Conservation (phyloP, 768 basidiomycete species). For the Suillus subaureus region DNA sequence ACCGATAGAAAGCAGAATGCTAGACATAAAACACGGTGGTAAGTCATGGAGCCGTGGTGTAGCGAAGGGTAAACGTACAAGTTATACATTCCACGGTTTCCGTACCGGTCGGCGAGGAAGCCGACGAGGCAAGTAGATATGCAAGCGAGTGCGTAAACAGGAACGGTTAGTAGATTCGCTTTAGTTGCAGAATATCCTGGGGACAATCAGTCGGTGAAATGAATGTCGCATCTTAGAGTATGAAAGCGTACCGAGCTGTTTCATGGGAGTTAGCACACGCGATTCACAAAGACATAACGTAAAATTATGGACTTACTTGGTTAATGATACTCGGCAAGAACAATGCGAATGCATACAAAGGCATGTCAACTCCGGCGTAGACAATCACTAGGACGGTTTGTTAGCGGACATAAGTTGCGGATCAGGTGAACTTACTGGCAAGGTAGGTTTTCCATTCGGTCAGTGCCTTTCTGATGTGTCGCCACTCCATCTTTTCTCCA, state of each 20-base stretch:
- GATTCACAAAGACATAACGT: not conserved
- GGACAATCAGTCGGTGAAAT: slow-evolving; percentile 5
- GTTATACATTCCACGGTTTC: slow-evolving; percentile 63
- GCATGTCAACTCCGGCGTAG: slow-evolving; percentile 60
- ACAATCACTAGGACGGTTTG: slow-evolving; percentile 47
- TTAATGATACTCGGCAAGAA: slow-evolving; percentile 82
- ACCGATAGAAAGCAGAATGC: slow-evolving; percentile 32
- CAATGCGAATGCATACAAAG: slow-evolving; percentile 75
- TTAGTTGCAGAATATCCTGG: slow-evolving; percentile 67
- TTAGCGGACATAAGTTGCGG: not conserved
- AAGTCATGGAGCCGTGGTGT: slow-evolving; percentile 26
- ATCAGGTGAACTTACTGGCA: slow-evolving; percentile 16
- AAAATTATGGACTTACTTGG: slow-evolving; percentile 43
- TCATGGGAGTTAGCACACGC: slow-evolving; percentile 1
- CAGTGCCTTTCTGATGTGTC: slow-evolving; percentile 60
- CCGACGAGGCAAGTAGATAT: slow-evolving; percentile 66
- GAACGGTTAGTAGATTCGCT: slow-evolving; percentile 78
- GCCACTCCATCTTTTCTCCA: slow-evolving; percentile 61
- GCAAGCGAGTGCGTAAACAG: slow-evolving; percentile 73
- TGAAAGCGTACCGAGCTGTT: slow-evolving; percentile 44
- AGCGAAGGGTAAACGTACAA: slow-evolving; percentile 43
- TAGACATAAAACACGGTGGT: slow-evolving; percentile 34
- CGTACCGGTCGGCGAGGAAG: slow-evolving; percentile 61
- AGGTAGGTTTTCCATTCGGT: slow-evolving; percentile 79
- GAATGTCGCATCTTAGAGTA: not conserved